phyloP scores from a whole-genome alignment of 2,329 filamentous ascomycete species.

The Penicillium freii region DNA sequence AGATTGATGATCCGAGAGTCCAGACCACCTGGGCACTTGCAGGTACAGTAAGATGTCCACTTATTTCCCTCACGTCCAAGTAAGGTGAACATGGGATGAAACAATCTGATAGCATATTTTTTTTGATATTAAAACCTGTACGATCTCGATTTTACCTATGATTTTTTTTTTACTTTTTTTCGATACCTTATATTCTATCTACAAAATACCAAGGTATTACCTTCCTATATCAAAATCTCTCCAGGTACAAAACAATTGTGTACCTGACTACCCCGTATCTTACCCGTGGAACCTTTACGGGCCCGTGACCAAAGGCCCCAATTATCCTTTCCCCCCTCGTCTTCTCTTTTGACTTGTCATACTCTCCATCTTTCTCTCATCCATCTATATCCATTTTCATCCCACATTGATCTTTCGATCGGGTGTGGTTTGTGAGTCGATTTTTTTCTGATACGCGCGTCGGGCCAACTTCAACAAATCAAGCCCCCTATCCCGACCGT shows the following conservation, averaged over 20 bases:
- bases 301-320: slow-evolving; percentile 14
- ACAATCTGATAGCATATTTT: slow-evolving; percentile 2
- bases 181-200: neutral
- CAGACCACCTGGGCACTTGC: neutral
- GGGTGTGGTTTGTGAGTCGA: neutral
- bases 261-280: slow-evolving; percentile 12
- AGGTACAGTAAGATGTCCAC: neutral
- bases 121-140: slow-evolving; percentile 2
- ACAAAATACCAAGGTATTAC: neutral
- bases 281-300: slow-evolving; percentile 9
- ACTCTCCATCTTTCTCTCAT: neutral
- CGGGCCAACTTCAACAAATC: neutral
- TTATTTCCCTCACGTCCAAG: slow-evolving; percentile 6
- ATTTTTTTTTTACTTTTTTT: neutral
- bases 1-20: slow-evolving; percentile 5
- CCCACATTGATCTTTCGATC: neutral
- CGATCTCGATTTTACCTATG: neutral
- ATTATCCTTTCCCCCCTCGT: slow-evolving; percentile 1
- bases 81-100: slow-evolving; percentile 13
- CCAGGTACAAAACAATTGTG: neutral
- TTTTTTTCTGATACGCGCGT: neutral
- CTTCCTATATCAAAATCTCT: neutral
- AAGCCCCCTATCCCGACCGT: neutral
- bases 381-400: slow-evolving; percentile 1
- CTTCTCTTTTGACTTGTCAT: slow-evolving; percentile 7